Conservation (phyloP, 1,284 basidiomycete species). For the Paramarasmius palmivorus region DNA sequence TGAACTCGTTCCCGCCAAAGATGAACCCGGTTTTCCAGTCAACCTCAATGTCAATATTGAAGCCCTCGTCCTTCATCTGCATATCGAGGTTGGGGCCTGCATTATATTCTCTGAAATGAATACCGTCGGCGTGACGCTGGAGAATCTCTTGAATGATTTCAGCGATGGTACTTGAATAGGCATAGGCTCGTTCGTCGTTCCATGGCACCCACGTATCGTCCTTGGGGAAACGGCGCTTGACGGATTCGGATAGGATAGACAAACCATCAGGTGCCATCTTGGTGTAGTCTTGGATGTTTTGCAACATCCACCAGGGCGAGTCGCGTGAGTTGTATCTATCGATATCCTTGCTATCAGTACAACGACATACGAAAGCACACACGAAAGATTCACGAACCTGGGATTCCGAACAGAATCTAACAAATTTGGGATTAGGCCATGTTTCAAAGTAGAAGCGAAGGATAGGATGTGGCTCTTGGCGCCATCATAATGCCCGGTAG, state of each 20-base stretch:
- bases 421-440: constrained; percentile 91
- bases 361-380: constrained; percentile 21
- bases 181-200: constrained; percentile 85
- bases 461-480: constrained; percentile 88
- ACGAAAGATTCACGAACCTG: constrained; percentile 55
- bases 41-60: constrained; percentile 91
- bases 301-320: constrained; percentile 98
- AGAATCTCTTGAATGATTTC: constrained; percentile 96
- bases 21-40: constrained; percentile 95
- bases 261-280: constrained; percentile 84
- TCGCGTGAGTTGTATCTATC: constrained; percentile 87
- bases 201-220: constrained; percentile 94
- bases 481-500: constrained; percentile 86
- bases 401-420: constrained; percentile 86
- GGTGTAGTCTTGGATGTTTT: constrained; percentile 96
- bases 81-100: constrained; percentile 94
- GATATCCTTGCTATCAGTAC: constrained; percentile 14
- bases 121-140: constrained; percentile 91
- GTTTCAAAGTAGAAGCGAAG: constrained; percentile 84
- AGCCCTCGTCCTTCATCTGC: constrained; percentile 93
- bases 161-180: constrained; percentile 80
- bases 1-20: constrained; percentile 83
- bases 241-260: constrained; percentile 76
- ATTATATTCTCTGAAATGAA: constrained; percentile 94
- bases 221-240: constrained; percentile 90